Percentiles rank a stretch among this genome's conserved stretches.
phyloP scores from a whole-genome alignment of 257 asterid species.

The Vinca minor region DNA sequence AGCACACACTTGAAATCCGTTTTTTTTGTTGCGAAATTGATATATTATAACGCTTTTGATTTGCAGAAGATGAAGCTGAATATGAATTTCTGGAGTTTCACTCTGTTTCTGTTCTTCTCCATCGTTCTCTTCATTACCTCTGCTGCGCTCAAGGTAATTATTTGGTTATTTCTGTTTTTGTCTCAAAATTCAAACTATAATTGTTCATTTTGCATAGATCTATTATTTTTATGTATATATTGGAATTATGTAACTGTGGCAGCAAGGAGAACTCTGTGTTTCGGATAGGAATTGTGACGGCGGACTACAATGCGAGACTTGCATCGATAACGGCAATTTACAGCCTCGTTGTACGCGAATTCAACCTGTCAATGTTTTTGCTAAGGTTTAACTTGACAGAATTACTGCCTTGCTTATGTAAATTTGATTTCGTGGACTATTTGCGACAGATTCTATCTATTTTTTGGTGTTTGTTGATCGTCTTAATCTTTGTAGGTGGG shows the following conservation, averaged over 20 bases:
- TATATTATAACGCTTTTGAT: no score
- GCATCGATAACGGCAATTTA: slow-evolving; percentile 52
- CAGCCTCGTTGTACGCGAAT: slow-evolving; percentile 78
- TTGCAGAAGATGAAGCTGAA: slow-evolving; percentile 18
- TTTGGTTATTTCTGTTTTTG: neutral
- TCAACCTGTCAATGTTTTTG: slow-evolving; percentile 61
- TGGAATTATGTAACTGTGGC: slow-evolving; percentile 12
- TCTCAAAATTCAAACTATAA: neutral
- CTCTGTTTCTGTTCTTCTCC: slow-evolving; percentile 40
- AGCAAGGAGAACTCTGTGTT: slow-evolving; percentile 61
- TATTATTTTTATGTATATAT: neutral
- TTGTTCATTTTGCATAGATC: neutral
- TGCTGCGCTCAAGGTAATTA: slow-evolving; percentile 54
- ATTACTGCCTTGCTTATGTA: neutral
- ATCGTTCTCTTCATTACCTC: slow-evolving; percentile 29
- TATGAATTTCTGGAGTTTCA: slow-evolving; percentile 25
- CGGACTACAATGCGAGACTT: slow-evolving; percentile 86
- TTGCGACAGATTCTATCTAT: slow-evolving; percentile 11
- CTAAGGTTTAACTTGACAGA: slow-evolving; percentile 39
- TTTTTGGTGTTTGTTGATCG: neutral
- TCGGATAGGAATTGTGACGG: slow-evolving; percentile 39
- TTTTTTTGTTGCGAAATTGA: neutral
- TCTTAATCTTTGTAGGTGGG: slow-evolving; percentile 38
- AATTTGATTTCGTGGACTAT: neutral
- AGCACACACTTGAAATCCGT: no score